A percentile compares a stretch with the other conserved stretches of the same genome.
These are phyloP conservation scores for Neostapfia colusana DNA, from an alignment of 176 grass and related monocot species.

Conservation along the genomic window DNA sequence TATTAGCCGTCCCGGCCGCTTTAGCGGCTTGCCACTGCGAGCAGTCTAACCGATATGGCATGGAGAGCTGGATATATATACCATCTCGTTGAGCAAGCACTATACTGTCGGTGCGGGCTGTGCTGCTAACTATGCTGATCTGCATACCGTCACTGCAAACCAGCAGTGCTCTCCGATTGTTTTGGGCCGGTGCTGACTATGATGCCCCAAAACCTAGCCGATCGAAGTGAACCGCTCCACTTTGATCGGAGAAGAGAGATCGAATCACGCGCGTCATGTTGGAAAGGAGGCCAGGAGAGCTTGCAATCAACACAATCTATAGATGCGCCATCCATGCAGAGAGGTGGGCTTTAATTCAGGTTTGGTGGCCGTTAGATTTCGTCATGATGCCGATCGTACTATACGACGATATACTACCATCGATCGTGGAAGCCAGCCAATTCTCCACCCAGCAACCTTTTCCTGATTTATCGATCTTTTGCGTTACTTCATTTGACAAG, in stretches of 20 bases:
- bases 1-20: too few species aligned
- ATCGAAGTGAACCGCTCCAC: not conserved
- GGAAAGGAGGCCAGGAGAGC: not conserved
- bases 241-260: not conserved
- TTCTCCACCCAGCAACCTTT: not conserved
- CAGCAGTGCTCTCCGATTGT: not conserved
- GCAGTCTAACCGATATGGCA: not conserved
- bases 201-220: not conserved
- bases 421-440: conserved; percentile 13
- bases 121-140: not conserved
- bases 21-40: too few species aligned
- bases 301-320: not conserved
- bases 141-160: not conserved
- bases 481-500: not conserved
- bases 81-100: not conserved
- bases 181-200: not conserved
- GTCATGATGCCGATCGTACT: not conserved
- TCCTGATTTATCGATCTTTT: not conserved
- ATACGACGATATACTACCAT: not conserved
- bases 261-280: not conserved
- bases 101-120: not conserved
- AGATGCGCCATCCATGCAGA: not conserved
- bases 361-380: not conserved
- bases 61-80: not conserved
- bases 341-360: not conserved